Percentiles rank a stretch among this genome's conserved stretches.
Conservation (phyloP, 2,329 filamentous ascomycete genomes). For the Sporothrix sp. region DNA sequence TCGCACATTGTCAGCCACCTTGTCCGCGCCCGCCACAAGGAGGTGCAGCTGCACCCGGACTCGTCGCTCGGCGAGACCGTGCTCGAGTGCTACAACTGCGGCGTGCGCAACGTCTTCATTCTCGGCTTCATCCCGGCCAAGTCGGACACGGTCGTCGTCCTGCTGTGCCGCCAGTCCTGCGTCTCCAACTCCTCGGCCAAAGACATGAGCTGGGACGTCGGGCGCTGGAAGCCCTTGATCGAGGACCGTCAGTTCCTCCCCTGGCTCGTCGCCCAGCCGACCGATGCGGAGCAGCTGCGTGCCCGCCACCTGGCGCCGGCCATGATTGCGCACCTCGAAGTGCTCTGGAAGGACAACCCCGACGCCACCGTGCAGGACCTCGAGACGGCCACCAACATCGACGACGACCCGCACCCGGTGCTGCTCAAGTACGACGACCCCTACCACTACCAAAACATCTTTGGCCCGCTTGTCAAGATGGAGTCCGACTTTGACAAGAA, state of each 20-base stretch:
- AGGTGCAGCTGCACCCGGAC: slow-evolving; percentile 90
- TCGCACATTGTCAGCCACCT: slow-evolving; percentile 98
- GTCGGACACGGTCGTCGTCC: slow-evolving; percentile 93
- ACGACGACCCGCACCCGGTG: slow-evolving; percentile 91
- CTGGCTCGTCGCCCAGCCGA: slow-evolving; percentile 84
- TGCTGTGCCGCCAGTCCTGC: slow-evolving; percentile 93
- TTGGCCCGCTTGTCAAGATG: slow-evolving; percentile 95
- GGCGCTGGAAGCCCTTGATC: slow-evolving; percentile 93
- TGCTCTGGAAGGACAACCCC: slow-evolving; percentile 96
- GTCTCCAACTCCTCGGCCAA: slow-evolving; percentile 91
- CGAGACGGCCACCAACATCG: slow-evolving; percentile 82
- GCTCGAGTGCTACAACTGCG: slow-evolving; percentile 97
- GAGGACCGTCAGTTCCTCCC: slow-evolving; percentile 90
- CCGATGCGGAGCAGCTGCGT: slow-evolving; percentile 90
- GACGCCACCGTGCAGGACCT: slow-evolving; percentile 81
- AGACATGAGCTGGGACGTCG: slow-evolving; percentile 99
- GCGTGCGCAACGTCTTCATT: slow-evolving; percentile 97
- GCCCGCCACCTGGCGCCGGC: slow-evolving; percentile 87
- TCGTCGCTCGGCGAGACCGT: slow-evolving; percentile 92
- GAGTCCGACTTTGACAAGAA: slow-evolving; percentile 99
- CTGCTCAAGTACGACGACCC: slow-evolving; percentile 92
- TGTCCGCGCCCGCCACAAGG: slow-evolving; percentile 93
- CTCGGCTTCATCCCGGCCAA: slow-evolving; percentile 98
- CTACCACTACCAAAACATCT: slow-evolving; percentile 98
- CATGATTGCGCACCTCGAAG: slow-evolving; percentile 91